Evolutionary conservation across 2,329 filamentous ascomycete species (phyloP).

Genomic region (Coniochaeta prunicola): DNA sequence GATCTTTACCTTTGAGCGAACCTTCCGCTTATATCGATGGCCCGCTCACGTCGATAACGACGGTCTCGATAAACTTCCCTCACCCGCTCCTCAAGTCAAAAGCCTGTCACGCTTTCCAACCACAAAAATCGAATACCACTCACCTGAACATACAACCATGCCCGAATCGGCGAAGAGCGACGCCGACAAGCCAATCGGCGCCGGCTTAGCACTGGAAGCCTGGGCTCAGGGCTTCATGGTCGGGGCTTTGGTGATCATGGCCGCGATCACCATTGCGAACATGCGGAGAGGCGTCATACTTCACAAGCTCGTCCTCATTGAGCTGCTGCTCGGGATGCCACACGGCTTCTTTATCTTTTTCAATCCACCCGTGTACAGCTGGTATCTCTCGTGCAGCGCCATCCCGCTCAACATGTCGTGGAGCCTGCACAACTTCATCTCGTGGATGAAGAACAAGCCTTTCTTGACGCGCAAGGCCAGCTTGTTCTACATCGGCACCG

Average conservation of each 20-base stretch:
- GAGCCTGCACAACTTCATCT: constrained; percentile 58
- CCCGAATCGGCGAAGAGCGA: background rate
- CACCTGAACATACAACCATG: background rate
- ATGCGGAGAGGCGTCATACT: constrained; percentile 38
- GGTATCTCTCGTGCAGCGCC: constrained; percentile 55
- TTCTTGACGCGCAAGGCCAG: constrained; percentile 45
- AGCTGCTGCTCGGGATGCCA: constrained; percentile 41
- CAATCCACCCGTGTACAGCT: constrained; percentile 43
- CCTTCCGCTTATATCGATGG: background rate
- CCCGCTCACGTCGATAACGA: background rate
- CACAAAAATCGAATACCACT: background rate
- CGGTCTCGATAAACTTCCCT: background rate
- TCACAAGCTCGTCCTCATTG: constrained; percentile 41
- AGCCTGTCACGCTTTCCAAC: too few species aligned
- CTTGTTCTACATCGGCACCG: constrained; percentile 48
- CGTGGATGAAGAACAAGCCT: constrained; percentile 60
- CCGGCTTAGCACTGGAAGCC: constrained; percentile 25
- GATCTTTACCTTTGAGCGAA: background rate
- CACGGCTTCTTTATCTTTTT: constrained; percentile 55
- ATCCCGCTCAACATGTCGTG: constrained; percentile 56
- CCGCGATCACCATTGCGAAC: constrained; percentile 38
- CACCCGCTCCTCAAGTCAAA: background rate
- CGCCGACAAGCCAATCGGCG: background rate
- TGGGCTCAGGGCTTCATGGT: constrained; percentile 43
- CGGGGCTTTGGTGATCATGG: constrained; percentile 39